These are phyloP conservation scores for Cardamine occulta DNA, from an alignment of 345 rosid species.

Conservation along the genomic window DNA sequence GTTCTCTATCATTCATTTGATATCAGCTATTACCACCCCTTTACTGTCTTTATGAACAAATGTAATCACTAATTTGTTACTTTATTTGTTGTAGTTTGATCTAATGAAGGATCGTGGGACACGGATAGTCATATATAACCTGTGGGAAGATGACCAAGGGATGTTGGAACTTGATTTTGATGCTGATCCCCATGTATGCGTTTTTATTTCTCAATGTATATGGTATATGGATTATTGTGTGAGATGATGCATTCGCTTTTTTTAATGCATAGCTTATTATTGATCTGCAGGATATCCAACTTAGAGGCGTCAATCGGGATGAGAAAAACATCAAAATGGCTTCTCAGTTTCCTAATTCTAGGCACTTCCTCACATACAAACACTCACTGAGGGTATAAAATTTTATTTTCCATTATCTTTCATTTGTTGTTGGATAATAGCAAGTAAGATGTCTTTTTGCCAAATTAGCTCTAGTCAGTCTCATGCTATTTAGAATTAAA, in stretches of 20 bases:
- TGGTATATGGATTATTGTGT: background rate
- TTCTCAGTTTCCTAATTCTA: constrained; percentile 69
- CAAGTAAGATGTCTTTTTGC: background rate
- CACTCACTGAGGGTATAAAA: constrained; percentile 86
- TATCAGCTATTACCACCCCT: background rate
- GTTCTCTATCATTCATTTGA: constrained; percentile 15
- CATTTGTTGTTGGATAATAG: constrained; percentile 1
- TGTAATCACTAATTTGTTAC: constrained; percentile 14
- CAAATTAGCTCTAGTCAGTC: background rate
- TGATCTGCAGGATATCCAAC: constrained; percentile 85
- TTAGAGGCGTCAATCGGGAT: constrained; percentile 94
- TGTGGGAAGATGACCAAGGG: constrained; percentile 97
- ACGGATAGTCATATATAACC: constrained; percentile 78
- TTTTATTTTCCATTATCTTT: constrained; percentile 25
- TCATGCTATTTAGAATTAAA: constrained; percentile 13
- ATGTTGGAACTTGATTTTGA: constrained; percentile 84
- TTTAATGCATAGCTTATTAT: background rate
- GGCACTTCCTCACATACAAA: constrained; percentile 79
- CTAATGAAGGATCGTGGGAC: constrained; percentile 81
- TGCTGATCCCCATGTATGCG: constrained; percentile 66
- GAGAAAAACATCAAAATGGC: constrained; percentile 95
- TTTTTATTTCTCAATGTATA: constrained; percentile 9
- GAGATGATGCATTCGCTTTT: background rate
- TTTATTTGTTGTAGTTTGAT: constrained; percentile 59
- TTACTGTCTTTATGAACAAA: background rate